Evolutionary conservation across 257 asterid genomes (phyloP), one percentile per base, ranked within the genome.

Genomic region (Marsdenia floribunda): DNA sequence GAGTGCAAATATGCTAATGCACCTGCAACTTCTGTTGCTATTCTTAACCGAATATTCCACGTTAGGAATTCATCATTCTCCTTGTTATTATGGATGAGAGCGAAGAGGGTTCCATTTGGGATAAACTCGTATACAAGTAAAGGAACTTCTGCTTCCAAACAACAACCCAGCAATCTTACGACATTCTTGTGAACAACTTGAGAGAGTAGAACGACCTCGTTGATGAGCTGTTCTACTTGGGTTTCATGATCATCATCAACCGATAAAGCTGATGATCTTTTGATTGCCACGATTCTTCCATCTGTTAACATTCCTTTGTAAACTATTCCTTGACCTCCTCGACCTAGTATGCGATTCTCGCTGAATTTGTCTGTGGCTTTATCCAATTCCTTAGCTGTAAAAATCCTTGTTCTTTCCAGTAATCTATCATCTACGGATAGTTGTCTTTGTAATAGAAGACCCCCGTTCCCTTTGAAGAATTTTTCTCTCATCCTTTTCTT

Each of bases 351-450:
- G 2, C 75, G 35, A 21, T 55, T 57, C 35, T 14, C 54, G 13
- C 55, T 72, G 54, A 54, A 72, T 14, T 10, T 11, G 15, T 77
- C 69, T 15, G 77, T 77, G 42, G 81, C 77, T 49, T 54, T 75
- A 33, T 80, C 70, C 78, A 80, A 24, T 61, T 80, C 83, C 18
- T 22, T 76, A 13, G 78, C 74, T 18, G 75, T 80, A 70, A 80
- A 80, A 67, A 80, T 35, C 37, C 64, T 72, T 22, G 67, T 76
- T 26, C 52, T 80, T 33, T 80, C 78, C 24, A 80, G 67, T 18
- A 77, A 42, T 4, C 73, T 49, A 10, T 80, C 80, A 6, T 80
- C 52, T 74, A 64, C 35, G 15, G 73, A 67, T 24, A 80, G 50
- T 29, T 80, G 80, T 19, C 72, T 74, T 60, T 80, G 81, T 5